A percentile compares a stretch with the other conserved stretches of the same genome.
These are phyloP conservation scores for Beauveria brongniartii DNA, from an alignment of 2,329 filamentous ascomycete genomes.

Conservation along the genomic window DNA sequence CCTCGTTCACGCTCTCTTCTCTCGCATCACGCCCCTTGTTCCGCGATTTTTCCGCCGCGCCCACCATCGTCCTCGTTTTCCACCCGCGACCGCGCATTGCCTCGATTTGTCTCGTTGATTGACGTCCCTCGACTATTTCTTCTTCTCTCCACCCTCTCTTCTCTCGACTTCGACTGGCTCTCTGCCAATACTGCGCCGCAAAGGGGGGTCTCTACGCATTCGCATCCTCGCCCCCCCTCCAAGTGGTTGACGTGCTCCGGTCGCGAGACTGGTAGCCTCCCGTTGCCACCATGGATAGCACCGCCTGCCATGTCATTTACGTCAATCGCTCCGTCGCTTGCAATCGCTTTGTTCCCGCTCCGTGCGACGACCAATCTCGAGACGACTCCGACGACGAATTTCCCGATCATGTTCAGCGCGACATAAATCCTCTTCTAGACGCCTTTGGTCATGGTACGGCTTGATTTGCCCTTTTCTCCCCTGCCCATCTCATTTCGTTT, in stretches of 20 bases:
- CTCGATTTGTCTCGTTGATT: not conserved
- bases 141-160: not conserved
- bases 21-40: slow-evolving; percentile 1
- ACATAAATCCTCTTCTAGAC: slow-evolving; percentile 42
- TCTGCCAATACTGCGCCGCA: not conserved
- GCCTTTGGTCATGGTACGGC: slow-evolving; percentile 47
- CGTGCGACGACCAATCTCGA: slow-evolving; percentile 13
- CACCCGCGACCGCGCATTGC: slow-evolving; percentile 2
- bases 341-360: slow-evolving; percentile 34
- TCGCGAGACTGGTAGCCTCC: slow-evolving; percentile 53
- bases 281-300: slow-evolving; percentile 48
- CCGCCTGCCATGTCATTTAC: slow-evolving; percentile 51
- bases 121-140: not conserved
- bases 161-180: not conserved
- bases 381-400: slow-evolving; percentile 16
- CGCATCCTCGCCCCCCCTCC: slow-evolving; percentile 13
- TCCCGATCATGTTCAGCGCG: slow-evolving; percentile 35
- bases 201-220: slow-evolving; percentile 7
- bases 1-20: not conserved
- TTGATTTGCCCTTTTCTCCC: slow-evolving; percentile 13
- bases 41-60: slow-evolving; percentile 5
- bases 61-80: not conserved
- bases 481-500: not conserved
- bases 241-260: slow-evolving; percentile 48
- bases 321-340: slow-evolving; percentile 46